Evolutionary conservation across 164 flowering plant genomes (phyloP), one percentile per base, ranked within the genome.

Genomic region (Piper betle): DNA sequence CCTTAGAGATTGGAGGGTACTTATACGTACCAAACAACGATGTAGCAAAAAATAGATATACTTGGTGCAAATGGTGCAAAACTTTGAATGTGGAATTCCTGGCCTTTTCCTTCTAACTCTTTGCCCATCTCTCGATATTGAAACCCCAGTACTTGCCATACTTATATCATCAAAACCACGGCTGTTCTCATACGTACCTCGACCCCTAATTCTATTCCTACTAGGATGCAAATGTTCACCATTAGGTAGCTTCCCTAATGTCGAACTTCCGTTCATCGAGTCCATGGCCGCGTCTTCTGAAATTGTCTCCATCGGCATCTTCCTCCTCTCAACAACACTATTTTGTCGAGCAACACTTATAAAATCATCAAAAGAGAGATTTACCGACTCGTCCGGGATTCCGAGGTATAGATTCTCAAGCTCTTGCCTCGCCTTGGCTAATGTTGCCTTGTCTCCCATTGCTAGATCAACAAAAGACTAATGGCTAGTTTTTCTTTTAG

Each of bases 11-110:
- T n/a, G n/a, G n/a, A n/a, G n/a, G n/a, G n/a, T n/a, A n/a, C n/a
- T n/a, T n/a, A n/a, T n/a, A 20, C 58, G 39, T 67, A 84, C 87
- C 78, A 84, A 72, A 74, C 93, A 84, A 25, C 87, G 84, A 55
- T 79, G 79, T 4, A 83, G 78, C 58, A 81, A 86, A 16, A 86
- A 63, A 57, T 84, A 82, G 64, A 80, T 68, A 57, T 81, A 81
- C 46, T 69, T 69, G 46, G 66, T 70, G 67, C 89, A 84, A 17
- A 82, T 55, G 63, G 87, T 75, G 74, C 93, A 86, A 42, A 84
- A 80, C 39, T 84, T 82, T 52, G 93, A 78, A 70, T 86, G 93
- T 60, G 93, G 93, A 65, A 84, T 79, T 56, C 93, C 93, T 0
- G 81, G 79, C 11, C 85, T 75, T 39, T 79, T 73, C 53, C 79